Base-by-base conservation (phyloP, 495 filamentous ascomycete species). In the Ramalina peruviana region DNA sequence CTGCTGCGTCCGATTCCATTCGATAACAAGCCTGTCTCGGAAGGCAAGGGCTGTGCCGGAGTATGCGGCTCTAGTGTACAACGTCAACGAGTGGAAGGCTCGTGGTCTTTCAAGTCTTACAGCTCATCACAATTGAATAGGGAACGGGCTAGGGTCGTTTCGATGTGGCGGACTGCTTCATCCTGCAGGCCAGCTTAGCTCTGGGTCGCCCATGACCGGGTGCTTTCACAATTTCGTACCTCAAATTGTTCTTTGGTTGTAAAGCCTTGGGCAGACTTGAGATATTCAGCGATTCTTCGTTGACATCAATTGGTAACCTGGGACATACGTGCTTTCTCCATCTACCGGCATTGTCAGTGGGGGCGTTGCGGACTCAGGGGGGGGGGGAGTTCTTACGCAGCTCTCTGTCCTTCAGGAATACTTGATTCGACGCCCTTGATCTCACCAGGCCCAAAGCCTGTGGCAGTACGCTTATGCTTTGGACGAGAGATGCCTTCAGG, bases 1-100 rank as follows among this genome's bases (percentile, higher is more conserved):
- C 67, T 98, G 92, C 64, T 97, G 93, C 47, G 92, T 98, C 65
- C 81, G 85, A 67, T 96, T 97, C 92, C 92, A 98, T 50, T 93
- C 85, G 55, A 92, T 85, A 58, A 97, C 82, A 56, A 98, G 72
- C 30, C 88, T 80, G 65, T 98, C 92, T 57, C 93, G 77, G 65
- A 98, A 86, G 21, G 92, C 93, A 48, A 98, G 73, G 46, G 86
- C 82, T 36, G 86, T 83, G 42, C 90, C 93, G 13, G 86, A 80
- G 66, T 98, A 98, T 12, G 90, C 87, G 41, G 89, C 93, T 54
- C 76, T 81, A 44, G 16, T 40, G 1, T 47, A 33, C 17, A 21
- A 26, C 19, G n/a, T 64, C 23, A 58, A 37, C 33, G 10, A 10
- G 15, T 7, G 2, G 30, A 11, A 33, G 16, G 15, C 12, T 42